A percentile compares a stretch with the other conserved stretches of the same genome.
Conservation (phyloP, 1,284 basidiomycete genomes). For the Cutaneotrichosporon daszewskae region DNA sequence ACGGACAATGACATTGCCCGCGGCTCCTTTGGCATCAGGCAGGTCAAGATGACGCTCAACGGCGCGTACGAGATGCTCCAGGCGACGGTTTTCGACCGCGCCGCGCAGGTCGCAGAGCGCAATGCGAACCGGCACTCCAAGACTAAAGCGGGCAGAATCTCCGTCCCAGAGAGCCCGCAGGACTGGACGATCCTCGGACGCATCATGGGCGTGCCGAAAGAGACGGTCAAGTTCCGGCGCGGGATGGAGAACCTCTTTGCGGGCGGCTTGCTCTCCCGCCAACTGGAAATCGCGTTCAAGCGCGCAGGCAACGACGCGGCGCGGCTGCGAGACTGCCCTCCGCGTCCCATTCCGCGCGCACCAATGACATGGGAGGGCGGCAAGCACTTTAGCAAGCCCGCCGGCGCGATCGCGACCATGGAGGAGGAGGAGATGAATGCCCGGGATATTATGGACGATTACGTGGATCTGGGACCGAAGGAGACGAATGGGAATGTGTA, state of each 20-base stretch:
- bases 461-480: no score
- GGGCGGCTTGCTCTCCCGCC: background rate
- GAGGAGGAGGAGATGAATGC: background rate
- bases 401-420: background rate
- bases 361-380: background rate
- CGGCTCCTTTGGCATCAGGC: slow-evolving; percentile 76
- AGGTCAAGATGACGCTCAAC: slow-evolving; percentile 73
- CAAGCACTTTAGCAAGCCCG: background rate
- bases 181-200: slow-evolving; percentile 73
- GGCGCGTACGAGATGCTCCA: slow-evolving; percentile 83
- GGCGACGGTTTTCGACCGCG: slow-evolving; percentile 43
- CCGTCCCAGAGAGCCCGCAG: slow-evolving; percentile 81
- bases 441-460: no score
- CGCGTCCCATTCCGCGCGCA: background rate
- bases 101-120: slow-evolving; percentile 21
- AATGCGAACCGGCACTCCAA: slow-evolving; percentile 75
- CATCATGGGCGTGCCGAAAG: slow-evolving; percentile 74
- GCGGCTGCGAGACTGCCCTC: background rate
- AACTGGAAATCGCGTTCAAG: background rate
- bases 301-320: background rate
- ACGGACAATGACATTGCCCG: slow-evolving; percentile 86
- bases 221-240: slow-evolving; percentile 53
- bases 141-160: slow-evolving; percentile 56
- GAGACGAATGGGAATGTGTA: background rate
- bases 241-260: slow-evolving; percentile 3